Conservation (phyloP, 345 rosid genomes). For the Aquilaria malaccensis region DNA sequence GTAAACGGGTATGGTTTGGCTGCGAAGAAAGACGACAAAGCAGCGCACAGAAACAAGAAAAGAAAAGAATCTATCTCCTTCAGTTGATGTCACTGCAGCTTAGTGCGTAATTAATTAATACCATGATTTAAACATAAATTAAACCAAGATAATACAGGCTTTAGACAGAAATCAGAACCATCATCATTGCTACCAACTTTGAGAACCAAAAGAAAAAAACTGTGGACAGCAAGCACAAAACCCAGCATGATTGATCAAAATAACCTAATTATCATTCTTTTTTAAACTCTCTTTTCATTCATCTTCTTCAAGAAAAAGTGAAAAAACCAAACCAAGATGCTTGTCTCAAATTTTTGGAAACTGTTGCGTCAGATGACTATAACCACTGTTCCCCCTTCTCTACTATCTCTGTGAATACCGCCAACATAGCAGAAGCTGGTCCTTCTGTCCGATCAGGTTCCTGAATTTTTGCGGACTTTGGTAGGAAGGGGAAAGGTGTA, state of each 20-base stretch:
- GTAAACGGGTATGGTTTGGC: not conserved
- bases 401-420: too few species aligned
- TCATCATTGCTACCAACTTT: slow-evolving; percentile 13
- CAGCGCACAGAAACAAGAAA: not conserved
- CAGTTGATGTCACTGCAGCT: slow-evolving; percentile 10
- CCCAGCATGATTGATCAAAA: slow-evolving; percentile 1
- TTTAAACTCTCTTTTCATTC: too few species aligned
- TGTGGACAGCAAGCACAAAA: slow-evolving; percentile 6
- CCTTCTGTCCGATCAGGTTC: too few species aligned
- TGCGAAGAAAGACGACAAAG: not conserved
- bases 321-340: too few species aligned
- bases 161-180: slow-evolving; percentile 10
- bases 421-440: too few species aligned
- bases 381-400: too few species aligned
- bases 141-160: slow-evolving; percentile 6
- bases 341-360: too few species aligned
- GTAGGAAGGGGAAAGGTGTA: too few species aligned
- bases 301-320: too few species aligned
- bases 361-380: too few species aligned
- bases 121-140: slow-evolving; percentile 5
- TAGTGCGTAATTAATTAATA: slow-evolving; percentile 6
- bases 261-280: slow-evolving; percentile 13
- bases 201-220: slow-evolving; percentile 5
- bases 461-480: too few species aligned
- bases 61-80: slow-evolving; percentile 18